Evolutionary conservation across 1,284 basidiomycete species (phyloP).

Genomic region (Peniophora sp.): DNA sequence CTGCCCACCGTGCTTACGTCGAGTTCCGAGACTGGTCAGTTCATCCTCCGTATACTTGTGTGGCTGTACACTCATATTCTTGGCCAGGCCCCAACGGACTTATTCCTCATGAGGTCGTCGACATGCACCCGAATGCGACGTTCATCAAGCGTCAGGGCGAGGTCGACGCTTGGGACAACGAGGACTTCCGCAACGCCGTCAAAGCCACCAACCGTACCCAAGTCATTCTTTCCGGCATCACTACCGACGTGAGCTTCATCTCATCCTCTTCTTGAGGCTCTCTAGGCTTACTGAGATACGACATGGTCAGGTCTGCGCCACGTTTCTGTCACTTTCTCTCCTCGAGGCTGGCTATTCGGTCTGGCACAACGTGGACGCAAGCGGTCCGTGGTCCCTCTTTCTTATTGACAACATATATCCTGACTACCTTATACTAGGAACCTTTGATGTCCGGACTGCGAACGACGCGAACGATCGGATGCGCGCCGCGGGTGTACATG

Average conservation of each 20-base stretch:
- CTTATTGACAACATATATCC: slow-evolving; percentile 17
- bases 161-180: slow-evolving; percentile 44
- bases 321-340: slow-evolving; percentile 39
- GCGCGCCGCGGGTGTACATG: slow-evolving; percentile 34
- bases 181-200: slow-evolving; percentile 36
- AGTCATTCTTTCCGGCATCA: slow-evolving; percentile 39
- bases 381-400: slow-evolving; percentile 16
- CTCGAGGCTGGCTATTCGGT: slow-evolving; percentile 35
- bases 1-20: slow-evolving; percentile 37
- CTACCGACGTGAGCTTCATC: slow-evolving; percentile 31
- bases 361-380: slow-evolving; percentile 37
- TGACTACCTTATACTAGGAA: slow-evolving; percentile 36
- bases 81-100: slow-evolving; percentile 37
- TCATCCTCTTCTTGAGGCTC: not conserved
- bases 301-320: slow-evolving; percentile 33
- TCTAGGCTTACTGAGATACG: not conserved
- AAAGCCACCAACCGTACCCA: slow-evolving; percentile 39
- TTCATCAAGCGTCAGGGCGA: slow-evolving; percentile 37
- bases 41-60: not conserved
- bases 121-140: slow-evolving; percentile 34
- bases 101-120: slow-evolving; percentile 32
- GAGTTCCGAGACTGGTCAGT: slow-evolving; percentile 31
- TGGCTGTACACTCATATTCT: not conserved
- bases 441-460: slow-evolving; percentile 28
- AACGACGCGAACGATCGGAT: slow-evolving; percentile 37